Evolutionary conservation across 2,329 filamentous ascomycete species (phyloP).

Genomic region (Aureobasidium lini): DNA sequence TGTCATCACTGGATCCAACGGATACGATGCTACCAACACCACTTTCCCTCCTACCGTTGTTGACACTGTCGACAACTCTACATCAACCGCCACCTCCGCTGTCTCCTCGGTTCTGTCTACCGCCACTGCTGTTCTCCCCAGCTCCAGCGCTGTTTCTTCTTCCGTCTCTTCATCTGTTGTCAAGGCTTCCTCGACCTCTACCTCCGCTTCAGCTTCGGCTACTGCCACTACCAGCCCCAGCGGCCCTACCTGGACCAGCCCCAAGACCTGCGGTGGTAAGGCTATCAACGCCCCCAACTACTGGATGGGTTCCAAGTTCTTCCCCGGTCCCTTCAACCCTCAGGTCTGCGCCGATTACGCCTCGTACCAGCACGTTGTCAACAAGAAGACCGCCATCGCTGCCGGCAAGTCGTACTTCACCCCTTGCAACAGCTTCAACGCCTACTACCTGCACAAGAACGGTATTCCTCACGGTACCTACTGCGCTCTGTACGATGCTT

Average conservation of each 20-base stretch:
- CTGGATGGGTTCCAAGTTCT: conserved; percentile 20
- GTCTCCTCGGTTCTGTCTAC: conserved; percentile 1
- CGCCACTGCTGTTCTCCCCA: background rate
- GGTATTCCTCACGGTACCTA: conserved; percentile 18
- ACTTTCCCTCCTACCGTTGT: conserved; percentile 6
- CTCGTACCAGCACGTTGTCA: conserved; percentile 19
- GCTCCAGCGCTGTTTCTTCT: background rate
- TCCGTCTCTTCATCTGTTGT: background rate
- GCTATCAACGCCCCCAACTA: conserved; percentile 16
- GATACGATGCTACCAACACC: conserved; percentile 17
- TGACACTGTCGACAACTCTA: conserved; percentile 11
- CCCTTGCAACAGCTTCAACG: conserved; percentile 20
- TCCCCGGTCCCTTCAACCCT: conserved; percentile 23
- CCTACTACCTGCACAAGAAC: conserved; percentile 20
- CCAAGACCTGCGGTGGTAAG: conserved; percentile 20
- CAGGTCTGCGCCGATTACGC: conserved; percentile 22
- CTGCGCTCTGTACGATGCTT: conserved; percentile 20
- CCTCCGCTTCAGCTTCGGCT: background rate
- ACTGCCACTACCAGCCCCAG: conserved; percentile 14
- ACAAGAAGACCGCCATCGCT: conserved; percentile 14
- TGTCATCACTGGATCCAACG: conserved; percentile 17
- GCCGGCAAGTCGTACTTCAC: conserved; percentile 15
- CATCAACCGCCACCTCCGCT: background rate
- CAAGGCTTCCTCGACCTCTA: background rate
- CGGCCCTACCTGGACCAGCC: conserved; percentile 23